phyloP scores from a whole-genome alignment of 129 eudicot species.

The Helianthus annuus region HanXRQr2.0-SUNRISE NC_035433.2:37390285-37390784 shows the following conservation, averaged over 20 bases:
- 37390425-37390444: no score
- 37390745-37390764: constrained; percentile 2
- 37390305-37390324: no score
- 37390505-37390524: no score
- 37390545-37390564: no score
- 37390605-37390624: background rate
- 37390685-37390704: background rate
- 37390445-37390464: no score
- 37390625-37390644: constrained; percentile 1
- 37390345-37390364: background rate
- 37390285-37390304: no score
- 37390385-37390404: background rate
- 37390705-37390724: background rate
- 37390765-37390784: background rate
- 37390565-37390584: background rate
- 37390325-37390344: no score
- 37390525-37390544: no score
- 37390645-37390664: background rate
- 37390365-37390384: background rate
- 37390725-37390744: background rate
- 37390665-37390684: background rate
- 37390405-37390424: no score
- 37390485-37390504: no score
- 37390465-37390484: no score
- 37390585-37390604: background rate